phyloP scores from a whole-genome alignment of 2,329 filamentous ascomycete species.

The Aspergillus transmontanensis region DNA sequence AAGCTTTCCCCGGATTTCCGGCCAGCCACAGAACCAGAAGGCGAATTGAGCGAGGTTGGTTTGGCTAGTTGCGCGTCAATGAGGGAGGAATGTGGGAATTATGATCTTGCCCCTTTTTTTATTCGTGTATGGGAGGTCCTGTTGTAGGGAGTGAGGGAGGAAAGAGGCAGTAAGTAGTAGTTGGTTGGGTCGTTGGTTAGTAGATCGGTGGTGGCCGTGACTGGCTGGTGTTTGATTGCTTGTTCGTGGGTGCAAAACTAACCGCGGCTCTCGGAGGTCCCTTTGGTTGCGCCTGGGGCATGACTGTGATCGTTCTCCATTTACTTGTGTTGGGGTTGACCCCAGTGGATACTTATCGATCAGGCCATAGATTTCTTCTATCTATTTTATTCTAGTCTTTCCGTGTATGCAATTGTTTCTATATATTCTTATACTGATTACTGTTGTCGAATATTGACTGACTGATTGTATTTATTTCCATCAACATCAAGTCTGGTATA shows the following conservation, averaged over 20 bases:
- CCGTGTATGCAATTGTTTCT: too few relatives aligned
- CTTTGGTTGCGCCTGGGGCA: conserved; percentile 18
- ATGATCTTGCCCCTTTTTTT: background rate
- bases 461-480: too few relatives aligned
- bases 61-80: background rate
- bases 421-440: too few relatives aligned
- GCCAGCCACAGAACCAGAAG: background rate
- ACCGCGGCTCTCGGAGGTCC: conserved; percentile 38
- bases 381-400: too few relatives aligned
- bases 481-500: background rate
- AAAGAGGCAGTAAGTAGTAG: background rate
- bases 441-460: too few relatives aligned
- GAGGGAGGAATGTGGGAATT: background rate
- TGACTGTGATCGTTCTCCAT: conserved; percentile 26
- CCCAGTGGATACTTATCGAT: background rate
- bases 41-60: background rate
- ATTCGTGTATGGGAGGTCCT: background rate
- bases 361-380: background rate
- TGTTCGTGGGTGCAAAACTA: conserved; percentile 8
- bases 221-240: background rate
- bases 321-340: background rate
- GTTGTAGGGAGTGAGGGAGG: background rate
- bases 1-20: background rate
- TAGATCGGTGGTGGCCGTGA: background rate
- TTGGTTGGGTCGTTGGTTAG: background rate